Evolutionary conservation across 2,329 filamentous ascomycete genomes (phyloP), one percentile per base, ranked within the genome.

Genomic region (Beauveria asiatica): DNA sequence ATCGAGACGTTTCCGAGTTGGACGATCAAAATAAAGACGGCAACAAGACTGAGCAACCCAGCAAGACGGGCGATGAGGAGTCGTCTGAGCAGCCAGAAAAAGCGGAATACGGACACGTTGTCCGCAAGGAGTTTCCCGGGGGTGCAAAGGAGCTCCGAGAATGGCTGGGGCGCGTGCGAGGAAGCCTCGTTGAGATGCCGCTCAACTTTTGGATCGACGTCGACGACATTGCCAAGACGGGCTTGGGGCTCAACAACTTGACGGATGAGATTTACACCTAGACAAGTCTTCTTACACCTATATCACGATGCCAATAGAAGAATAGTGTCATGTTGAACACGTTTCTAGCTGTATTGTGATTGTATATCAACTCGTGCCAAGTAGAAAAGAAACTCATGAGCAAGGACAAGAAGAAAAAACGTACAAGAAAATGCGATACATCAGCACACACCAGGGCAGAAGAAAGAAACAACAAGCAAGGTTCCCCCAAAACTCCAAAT

Each of bases 161-260:
- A 55, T 81, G 85, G 74, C 75, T 92, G 59, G 78, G 80, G 59
- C 79, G 83, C 58, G 78, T 92, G 44, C 81, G 84, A 62, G 89
- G 89, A 2, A 89, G 82, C 9, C 74, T 92, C 50, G 88, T 97
- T 8, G 90, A 96, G 78, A 97, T 97, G 92, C 91, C 92, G 30
- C 77, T 97, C 66, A 79, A 90, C 65, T 97, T 97, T 77, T 76
- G 96, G 71, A 87, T 88, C 67, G 88, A 92, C 39, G 82, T 84
- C 9, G 83, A 90, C 67, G 92, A 97, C 71, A 86, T 97, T 72
- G 93, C 92, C 4, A 87, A 92, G 79, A 84, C 91, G 66, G 91
- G 92, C 0, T 67, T 96, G 67, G 80, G 82, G 23, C 74, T 92
- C 64, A 92, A 92, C 74, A 79, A 80, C 27, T 73, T 91, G 66